Base-by-base conservation (phyloP, 441 rosid species). In the Mallotus repandus region DNA sequence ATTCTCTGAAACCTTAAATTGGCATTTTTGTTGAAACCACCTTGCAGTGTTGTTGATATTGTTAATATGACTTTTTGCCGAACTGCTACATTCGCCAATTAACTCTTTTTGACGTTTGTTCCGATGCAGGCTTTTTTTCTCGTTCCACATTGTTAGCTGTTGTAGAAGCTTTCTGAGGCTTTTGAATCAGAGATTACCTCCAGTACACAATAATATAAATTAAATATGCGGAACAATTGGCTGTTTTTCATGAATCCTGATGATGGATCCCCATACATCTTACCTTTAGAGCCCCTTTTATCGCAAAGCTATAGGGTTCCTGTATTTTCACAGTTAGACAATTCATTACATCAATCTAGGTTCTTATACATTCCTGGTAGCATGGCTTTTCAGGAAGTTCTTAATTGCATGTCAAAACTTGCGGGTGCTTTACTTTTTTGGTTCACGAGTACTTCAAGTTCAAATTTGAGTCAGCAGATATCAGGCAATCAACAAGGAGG, bases 381-480 rank as follows among this genome's bases (percentile, higher is more conserved):
- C 70, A 58, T 78, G 14, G 86, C 86, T 21, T 76, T 86, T 21
- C 84, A 85, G 22, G 97, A 86, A 81, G 89, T 93, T 67, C 82
- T 89, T 75, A 84, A 75, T 58, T 78, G 93, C 74, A 63, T 92
- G 71, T 86, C 97, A 6, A 92, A 88, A 77, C 79, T 89, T 78
- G 84, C 96, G 0, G 86, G 86, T 76, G 82, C 89, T 72, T 68
- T 89, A 54, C 75, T 89, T 74, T 80, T 83, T 74, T 88, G 80
- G 91, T 85, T 89, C 63, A 76, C 89, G 18, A 75, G 86, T 72
- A 69, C 82, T 58, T 78, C 84, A 2, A 77, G 80, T 80, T 89
- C 87, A 18, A 83, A 83, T 81, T 72, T 84, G 79, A 75, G 79
- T 48, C 80, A 74, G 61, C 81, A 81, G 63, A 75, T 88, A 66